Evolutionary conservation across 306 rosid species (phyloP), one percentile per base, ranked within the genome.

Genomic region (Trifolium pratense): DNA sequence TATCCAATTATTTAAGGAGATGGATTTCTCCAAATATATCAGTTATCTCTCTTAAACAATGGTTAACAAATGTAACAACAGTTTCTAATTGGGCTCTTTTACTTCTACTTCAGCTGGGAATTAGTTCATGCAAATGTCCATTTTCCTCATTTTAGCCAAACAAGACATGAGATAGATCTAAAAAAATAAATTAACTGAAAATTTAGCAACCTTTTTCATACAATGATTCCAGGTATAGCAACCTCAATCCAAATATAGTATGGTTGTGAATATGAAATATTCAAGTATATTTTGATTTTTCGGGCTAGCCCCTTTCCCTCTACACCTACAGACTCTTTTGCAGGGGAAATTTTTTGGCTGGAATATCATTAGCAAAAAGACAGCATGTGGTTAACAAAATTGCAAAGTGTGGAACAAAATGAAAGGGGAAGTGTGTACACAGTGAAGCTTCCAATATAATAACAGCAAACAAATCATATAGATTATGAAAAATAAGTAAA

Each of bases 121-220:
- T 34, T 42, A 77, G 40, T 1, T 34, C 32, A 60, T 40, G 51
- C 39, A 74, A 36, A 68, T 53, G 57, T 65, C 66, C 68, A 36
- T 42, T 55, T 31, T 64, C 61, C 21, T 68, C 58, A 59, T 71
- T 49, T 58, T 56, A 48, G 70, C 55, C 64, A 58, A 56, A 46
- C 55, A 66, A 73, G 52, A n/a, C 26, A 26, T 23, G 55, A 37
- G 56, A 64, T 1, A 21, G 67, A 13, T 55, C 18, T 0, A n/a
- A 32, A 46, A 43, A 10, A 3, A 43, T 43, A 45, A 5, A 12
- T 16, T 25, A 42, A 75, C 23, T 20, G 51, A 21, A 73, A 42
- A 17, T 6, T 17, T 29, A 29, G 48, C 64, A 83, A 80, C 87
- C 85, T 72, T 84, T 83, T 85, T 79, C 64, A 90, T 87, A 52